Evolutionary conservation across 306 rosid genomes (phyloP), one percentile per base, ranked within the genome.

Genomic region (Castanospermum australe): DNA sequence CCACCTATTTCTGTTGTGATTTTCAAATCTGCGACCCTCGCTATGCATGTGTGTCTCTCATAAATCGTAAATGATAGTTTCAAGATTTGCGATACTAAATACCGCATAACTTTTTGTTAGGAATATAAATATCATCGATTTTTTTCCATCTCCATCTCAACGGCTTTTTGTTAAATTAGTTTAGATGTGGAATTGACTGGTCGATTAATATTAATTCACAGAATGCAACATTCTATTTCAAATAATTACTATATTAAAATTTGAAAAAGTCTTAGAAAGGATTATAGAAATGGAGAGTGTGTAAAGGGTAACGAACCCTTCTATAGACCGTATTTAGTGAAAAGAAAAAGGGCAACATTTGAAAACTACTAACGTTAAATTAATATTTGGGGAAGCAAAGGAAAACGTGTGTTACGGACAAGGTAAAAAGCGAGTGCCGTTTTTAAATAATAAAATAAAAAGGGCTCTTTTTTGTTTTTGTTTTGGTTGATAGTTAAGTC

Each of bases 401-500:
- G n/a, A n/a, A n/a, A n/a, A n/a, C n/a, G n/a, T n/a, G n/a, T n/a
- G n/a, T n/a, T n/a, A n/a, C n/a, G n/a, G 48, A 71, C 28, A 39
- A 20, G 20, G 79, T 30, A 61, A 76, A 76, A 76, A 76, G 65
- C 48, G 73, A 62, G 52, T 50, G 59, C 4, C 25, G 44, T 25
- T 8, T 39, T 24, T 68, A 12, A n/a, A 42, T 57, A 24, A 15
- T 7, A 63, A 48, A 62, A 35, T 2, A n/a, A n/a, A n/a, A n/a
- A n/a, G n/a, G n/a, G n/a, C n/a, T n/a, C n/a, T n/a, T n/a, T n/a
- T n/a, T n/a, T n/a, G n/a, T n/a, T n/a, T n/a, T n/a, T n/a, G n/a
- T n/a, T n/a, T n/a, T n/a, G n/a, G n/a, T 45, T 14, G 77, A 64
- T 50, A 66, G 83, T 78, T 79, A 75, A 84, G 81, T 17, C 4